phyloP scores from a whole-genome alignment of 176 grass and related monocot species.

The Bonia amplexicaulis region DNA sequence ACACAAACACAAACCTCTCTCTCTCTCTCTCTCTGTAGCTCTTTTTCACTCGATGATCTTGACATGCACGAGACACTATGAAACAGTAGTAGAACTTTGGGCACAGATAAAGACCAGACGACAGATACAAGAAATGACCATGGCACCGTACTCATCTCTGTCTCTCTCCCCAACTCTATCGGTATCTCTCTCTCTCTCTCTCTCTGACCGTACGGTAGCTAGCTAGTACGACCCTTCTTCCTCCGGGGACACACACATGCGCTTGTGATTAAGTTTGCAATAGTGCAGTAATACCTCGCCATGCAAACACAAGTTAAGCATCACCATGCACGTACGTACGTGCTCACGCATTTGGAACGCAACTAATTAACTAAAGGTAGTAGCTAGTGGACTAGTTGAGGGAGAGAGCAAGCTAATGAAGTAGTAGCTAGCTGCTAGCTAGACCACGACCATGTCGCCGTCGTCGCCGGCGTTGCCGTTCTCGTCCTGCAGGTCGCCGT shows the following conservation, averaged over 20 bases:
- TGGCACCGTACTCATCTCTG: slow-evolving; percentile 4
- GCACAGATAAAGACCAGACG: slow-evolving; percentile 53
- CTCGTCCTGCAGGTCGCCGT: slow-evolving; percentile 20
- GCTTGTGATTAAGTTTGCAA: neutral
- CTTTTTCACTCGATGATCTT: slow-evolving; percentile 17
- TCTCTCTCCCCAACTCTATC: neutral
- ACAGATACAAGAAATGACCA: slow-evolving; percentile 47
- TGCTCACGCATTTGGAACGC: neutral
- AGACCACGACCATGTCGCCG: slow-evolving; percentile 38
- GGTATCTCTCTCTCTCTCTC: neutral
- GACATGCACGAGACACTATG: slow-evolving; percentile 57
- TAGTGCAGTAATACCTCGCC: neutral
- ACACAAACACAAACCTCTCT: neutral
- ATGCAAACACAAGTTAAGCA: neutral
- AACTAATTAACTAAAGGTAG: neutral
- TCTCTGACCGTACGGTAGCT: slow-evolving; percentile 1
- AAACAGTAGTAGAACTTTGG: slow-evolving; percentile 55
- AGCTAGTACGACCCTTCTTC: neutral
- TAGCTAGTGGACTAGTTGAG: neutral
- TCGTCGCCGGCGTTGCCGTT: neutral
- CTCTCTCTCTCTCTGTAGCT: neutral
- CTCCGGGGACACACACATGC: neutral
- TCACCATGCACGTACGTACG: neutral
- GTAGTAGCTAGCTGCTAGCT: neutral
- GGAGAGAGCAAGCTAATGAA: neutral